Percentiles rank a stretch among this genome's conserved stretches.
Conservation (phyloP, 2,329 filamentous ascomycete species). For the Diatrype stigma region DNA sequence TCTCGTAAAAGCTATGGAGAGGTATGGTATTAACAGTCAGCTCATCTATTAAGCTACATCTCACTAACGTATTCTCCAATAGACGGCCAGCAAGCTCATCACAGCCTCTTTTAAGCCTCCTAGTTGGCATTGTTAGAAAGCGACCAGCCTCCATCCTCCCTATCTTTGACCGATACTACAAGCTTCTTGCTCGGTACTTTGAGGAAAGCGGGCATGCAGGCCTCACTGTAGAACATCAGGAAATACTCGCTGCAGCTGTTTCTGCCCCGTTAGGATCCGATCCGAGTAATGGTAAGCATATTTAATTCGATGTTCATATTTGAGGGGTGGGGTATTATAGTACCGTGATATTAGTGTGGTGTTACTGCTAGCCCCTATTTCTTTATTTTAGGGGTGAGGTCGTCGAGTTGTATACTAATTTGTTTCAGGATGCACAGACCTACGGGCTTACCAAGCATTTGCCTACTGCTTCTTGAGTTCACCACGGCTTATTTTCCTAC, state of each 20-base stretch:
- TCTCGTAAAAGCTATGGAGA: conserved; percentile 23
- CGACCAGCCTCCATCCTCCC: conserved; percentile 25
- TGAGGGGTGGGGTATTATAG: neutral
- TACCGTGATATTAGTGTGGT: too few species aligned
- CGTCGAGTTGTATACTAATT: neutral
- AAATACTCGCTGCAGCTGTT: conserved; percentile 17
- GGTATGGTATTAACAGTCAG: conserved; percentile 12
- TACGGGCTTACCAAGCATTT: conserved; percentile 22
- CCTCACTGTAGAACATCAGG: conserved; percentile 10
- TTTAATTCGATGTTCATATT: neutral
- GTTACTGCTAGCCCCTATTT: neutral
- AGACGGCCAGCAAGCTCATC: conserved; percentile 20
- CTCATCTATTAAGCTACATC: neutral
- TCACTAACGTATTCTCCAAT: conserved; percentile 7
- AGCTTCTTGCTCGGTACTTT: conserved; percentile 33
- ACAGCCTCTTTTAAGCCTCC: conserved; percentile 31
- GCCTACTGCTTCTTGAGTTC: conserved; percentile 27
- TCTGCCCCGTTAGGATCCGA: conserved; percentile 18
- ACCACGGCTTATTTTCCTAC: conserved; percentile 35
- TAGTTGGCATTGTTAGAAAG: conserved; percentile 27
- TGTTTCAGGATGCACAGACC: conserved; percentile 6
- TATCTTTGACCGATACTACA: conserved; percentile 35
- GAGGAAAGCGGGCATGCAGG: conserved; percentile 17
- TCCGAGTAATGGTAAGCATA: conserved; percentile 17
- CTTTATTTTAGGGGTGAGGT: too few species aligned